Percentiles rank a stretch among this genome's conserved stretches.
phyloP scores from a whole-genome alignment of 441 rosid genomes.

The Manihot esculenta region DNA sequence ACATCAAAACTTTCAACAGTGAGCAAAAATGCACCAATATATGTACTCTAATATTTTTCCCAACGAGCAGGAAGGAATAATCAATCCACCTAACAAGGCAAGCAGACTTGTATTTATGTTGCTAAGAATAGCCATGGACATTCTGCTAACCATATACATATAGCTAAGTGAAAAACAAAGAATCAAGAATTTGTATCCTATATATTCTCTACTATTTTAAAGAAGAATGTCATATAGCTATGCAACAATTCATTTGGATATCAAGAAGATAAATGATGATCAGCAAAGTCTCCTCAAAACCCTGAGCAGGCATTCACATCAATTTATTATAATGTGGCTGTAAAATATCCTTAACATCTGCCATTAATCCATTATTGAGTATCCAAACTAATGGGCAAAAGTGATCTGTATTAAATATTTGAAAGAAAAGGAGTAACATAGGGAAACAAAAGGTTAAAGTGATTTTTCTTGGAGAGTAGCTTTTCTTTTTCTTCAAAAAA shows the following conservation, averaged over 20 bases:
- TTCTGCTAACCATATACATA: background rate
- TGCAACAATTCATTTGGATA: too few relatives aligned
- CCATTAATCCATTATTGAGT: background rate
- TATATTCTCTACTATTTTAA: too few relatives aligned
- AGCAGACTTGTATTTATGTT: background rate
- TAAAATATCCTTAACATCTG: background rate
- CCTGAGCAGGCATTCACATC: slow-evolving; percentile 2
- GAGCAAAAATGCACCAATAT: background rate
- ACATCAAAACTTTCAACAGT: background rate
- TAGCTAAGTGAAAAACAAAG: too few relatives aligned
- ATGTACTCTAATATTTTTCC: background rate
- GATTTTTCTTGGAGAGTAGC: background rate
- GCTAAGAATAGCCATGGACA: background rate
- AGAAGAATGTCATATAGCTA: too few relatives aligned
- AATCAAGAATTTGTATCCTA: background rate
- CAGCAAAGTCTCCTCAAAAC: background rate
- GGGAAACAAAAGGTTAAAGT: background rate
- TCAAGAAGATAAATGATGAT: background rate
- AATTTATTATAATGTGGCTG: background rate
- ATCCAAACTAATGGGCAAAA: background rate
- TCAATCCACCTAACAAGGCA: background rate
- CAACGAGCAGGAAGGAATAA: background rate
- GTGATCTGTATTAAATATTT: background rate
- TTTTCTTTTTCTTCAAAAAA: background rate
- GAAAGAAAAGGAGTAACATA: background rate